Evolutionary conservation across 2,329 filamentous ascomycete species (phyloP).

Genomic region (Diplodia intermedia): DNA sequence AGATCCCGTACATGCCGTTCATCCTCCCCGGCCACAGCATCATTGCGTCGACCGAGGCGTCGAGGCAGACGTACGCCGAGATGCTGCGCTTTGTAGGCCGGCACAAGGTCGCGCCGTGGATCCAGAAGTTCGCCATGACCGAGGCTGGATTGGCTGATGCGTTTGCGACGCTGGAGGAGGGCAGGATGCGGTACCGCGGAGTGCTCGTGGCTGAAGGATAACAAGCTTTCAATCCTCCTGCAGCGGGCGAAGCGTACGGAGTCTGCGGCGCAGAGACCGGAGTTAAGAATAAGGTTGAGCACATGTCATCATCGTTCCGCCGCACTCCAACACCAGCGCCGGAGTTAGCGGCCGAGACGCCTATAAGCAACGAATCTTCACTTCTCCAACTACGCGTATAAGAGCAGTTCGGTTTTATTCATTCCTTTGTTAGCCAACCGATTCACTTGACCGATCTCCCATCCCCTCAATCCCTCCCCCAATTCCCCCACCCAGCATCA

Average conservation of each 20-base stretch:
- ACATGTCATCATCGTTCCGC: not conserved
- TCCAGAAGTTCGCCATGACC: conserved; percentile 34
- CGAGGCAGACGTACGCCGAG: conserved; percentile 19
- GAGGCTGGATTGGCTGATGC: conserved; percentile 34
- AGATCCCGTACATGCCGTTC: conserved; percentile 45
- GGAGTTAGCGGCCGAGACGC: not conserved
- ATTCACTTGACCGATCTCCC: too few relatives aligned
- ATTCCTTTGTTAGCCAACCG: not conserved
- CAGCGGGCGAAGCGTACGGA: too few relatives aligned
- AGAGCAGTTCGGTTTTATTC: not conserved
- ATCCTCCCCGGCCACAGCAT: conserved; percentile 44
- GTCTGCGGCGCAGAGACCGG: not conserved
- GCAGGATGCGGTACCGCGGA: conserved; percentile 33
- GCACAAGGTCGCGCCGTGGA: conserved; percentile 33
- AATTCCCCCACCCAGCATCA: not conserved
- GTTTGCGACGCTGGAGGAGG: conserved; percentile 28
- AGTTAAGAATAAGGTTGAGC: not conserved
- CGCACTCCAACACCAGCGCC: not conserved
- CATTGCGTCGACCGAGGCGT: conserved; percentile 41
- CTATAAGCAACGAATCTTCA: not conserved
- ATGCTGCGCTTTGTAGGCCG: conserved; percentile 34
- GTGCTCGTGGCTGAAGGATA: conserved; percentile 17
- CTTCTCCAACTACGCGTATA: not conserved
- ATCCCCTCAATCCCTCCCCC: too few relatives aligned
- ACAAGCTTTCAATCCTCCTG: too few relatives aligned